Conservation (phyloP, 2,329 filamentous ascomycete species). For the Aspergillus arachidicola region DNA sequence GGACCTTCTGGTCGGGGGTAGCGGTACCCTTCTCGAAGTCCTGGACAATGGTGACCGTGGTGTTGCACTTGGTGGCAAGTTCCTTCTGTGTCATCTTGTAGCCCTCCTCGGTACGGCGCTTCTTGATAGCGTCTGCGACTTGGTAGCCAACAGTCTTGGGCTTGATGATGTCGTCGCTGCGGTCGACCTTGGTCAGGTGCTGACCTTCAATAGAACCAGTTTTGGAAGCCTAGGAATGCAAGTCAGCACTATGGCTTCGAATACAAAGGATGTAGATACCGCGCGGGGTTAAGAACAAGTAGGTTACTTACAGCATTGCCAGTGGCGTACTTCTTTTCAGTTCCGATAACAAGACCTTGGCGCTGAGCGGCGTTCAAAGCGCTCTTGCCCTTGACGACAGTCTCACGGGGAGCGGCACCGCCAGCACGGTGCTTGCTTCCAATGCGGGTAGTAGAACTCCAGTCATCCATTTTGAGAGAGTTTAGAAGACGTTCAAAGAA, state of each 20-base stretch:
- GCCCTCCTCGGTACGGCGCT: constrained; percentile 76
- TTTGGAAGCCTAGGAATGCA: constrained; percentile 42
- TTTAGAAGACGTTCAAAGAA: background rate
- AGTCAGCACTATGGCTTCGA: constrained; percentile 12
- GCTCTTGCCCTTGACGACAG: constrained; percentile 80
- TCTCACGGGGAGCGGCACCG: constrained; percentile 69
- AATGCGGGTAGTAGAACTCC: constrained; percentile 90
- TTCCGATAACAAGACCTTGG: constrained; percentile 72
- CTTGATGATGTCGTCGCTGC: constrained; percentile 95
- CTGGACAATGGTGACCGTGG: constrained; percentile 75
- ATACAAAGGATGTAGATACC: background rate
- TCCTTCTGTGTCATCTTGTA: constrained; percentile 97
- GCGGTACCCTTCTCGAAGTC: constrained; percentile 83
- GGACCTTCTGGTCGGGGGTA: constrained; percentile 79
- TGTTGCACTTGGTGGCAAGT: constrained; percentile 85
- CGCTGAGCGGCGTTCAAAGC: constrained; percentile 89
- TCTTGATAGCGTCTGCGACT: constrained; percentile 81
- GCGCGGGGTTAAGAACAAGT: background rate
- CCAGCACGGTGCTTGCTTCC: constrained; percentile 77
- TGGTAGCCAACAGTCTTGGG: constrained; percentile 83
- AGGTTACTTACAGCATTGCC: constrained; percentile 72
- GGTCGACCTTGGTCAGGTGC: constrained; percentile 96
- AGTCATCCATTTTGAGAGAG: constrained; percentile 67
- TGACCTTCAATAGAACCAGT: constrained; percentile 73
- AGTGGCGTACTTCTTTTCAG: constrained; percentile 87